phyloP scores from a whole-genome alignment of 2,329 filamentous ascomycete genomes.

The Parastagonospora nodorum region DNA sequence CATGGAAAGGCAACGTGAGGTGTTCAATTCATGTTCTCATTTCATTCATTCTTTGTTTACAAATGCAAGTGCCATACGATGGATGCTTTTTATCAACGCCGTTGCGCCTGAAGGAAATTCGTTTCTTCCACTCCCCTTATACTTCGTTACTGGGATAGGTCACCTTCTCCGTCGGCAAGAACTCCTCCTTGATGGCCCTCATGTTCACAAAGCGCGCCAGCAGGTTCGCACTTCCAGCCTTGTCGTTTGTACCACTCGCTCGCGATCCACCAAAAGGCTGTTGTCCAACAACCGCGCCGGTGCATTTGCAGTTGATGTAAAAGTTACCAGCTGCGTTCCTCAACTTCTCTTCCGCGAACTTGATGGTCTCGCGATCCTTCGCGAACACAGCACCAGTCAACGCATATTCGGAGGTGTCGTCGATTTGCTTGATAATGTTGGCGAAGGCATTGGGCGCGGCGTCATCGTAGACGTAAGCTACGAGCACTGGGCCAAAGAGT shows the following conservation, averaged over 20 bases:
- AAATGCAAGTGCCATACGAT: too few species aligned
- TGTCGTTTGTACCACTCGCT: slow-evolving; percentile 63
- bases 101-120: too few species aligned
- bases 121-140: slow-evolving; percentile 8
- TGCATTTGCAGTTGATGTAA: slow-evolving; percentile 82
- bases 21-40: too few species aligned
- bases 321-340: slow-evolving; percentile 80
- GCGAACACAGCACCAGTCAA: slow-evolving; percentile 80
- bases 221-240: slow-evolving; percentile 60
- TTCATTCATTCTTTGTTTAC: too few species aligned
- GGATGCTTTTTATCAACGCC: too few species aligned
- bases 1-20: too few species aligned
- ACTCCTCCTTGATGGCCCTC: slow-evolving; percentile 63
- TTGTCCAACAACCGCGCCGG: slow-evolving; percentile 56
- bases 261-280: slow-evolving; percentile 61
- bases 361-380: slow-evolving; percentile 67
- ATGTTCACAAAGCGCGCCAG: slow-evolving; percentile 61
- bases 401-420: slow-evolving; percentile 75
- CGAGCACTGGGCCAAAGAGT: slow-evolving; percentile 80
- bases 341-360: slow-evolving; percentile 71
- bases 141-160: slow-evolving; percentile 60
- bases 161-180: slow-evolving; percentile 54
- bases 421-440: slow-evolving; percentile 66
- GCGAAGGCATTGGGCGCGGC: slow-evolving; percentile 61
- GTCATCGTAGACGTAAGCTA: slow-evolving; percentile 79